Base-by-base conservation (phyloP, 805 yeast genomes). In the Zygosaccharomyces pseudorouxii region DNA sequence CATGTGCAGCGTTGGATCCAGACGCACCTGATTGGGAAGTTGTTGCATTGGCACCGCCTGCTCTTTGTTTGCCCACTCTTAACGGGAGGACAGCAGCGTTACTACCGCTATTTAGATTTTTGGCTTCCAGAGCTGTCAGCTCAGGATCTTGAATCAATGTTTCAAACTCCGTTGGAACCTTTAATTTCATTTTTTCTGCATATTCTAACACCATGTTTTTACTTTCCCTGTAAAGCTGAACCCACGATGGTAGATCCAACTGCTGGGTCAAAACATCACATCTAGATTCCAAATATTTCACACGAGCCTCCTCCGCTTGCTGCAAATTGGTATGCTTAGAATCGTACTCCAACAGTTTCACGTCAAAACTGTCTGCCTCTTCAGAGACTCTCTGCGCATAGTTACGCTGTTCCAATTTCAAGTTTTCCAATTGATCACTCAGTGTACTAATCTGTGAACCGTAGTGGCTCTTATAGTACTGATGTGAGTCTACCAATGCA, bases 401-500 rank as follows among this genome's bases (percentile, higher is more conserved):
- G 14, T 27, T 28, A 27, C 31, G 20, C 38, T 48, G 55, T 12
- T 51, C 50, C 12, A 28, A 22, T 39, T 48, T 51, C 29, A 51
- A 22, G 11, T 23, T 19, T 19, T 46, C 52, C 16, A 51, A 23
- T 38, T 51, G 50, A 28, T 48, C 55, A 27, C 36, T 36, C 29
- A 51, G 41, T 4, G 35, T 40, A 18, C 39, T 38, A 9, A 64
- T 50, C 45, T 65, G 66, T 16, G 50, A 46, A 5, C 50, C 39
- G 49, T 60, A 60, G 38, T 55, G 50, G 22, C 55, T 53, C 37
- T 56, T 63, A 45, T 58, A 58, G 18, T 57, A 48, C 30, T 52
- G 50, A 27, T 63, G 65, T 7, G 61, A 53, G 27, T 60, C 64
- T 12, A 56, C 44, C 14, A 63, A 29, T 5, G 63, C 54, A 42